Conservation (phyloP, 202 grass and related monocot genomes). For the Tripidium arundinaceum region DNA sequence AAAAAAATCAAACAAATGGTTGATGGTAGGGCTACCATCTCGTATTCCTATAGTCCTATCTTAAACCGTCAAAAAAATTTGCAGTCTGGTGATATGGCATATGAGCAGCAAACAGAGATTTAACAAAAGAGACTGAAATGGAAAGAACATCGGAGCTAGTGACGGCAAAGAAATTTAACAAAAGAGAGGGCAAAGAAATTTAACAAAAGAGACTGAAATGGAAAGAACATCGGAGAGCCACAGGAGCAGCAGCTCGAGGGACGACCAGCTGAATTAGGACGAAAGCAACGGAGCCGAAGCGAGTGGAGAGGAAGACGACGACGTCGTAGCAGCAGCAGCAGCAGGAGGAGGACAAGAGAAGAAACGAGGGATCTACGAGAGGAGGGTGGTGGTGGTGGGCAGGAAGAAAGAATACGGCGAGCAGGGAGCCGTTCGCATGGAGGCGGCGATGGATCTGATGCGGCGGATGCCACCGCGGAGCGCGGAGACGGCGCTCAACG, state of each 20-base stretch:
- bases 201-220: neutral
- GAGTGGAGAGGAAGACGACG: neutral
- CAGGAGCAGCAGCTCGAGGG: neutral
- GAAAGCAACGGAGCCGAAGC: no score
- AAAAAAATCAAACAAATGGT: no score
- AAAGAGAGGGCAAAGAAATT: neutral
- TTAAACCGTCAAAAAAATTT: no score
- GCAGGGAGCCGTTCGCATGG: constrained; percentile 42
- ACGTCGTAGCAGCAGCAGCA: neutral
- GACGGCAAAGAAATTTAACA: neutral
- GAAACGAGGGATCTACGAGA: neutral
- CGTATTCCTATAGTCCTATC: no score
- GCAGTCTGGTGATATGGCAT: no score
- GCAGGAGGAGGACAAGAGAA: neutral
- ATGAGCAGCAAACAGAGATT: no score
- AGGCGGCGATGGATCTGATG: constrained; percentile 98
- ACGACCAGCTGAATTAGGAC: neutral
- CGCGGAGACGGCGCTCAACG: constrained; percentile 84
- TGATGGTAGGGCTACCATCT: no score
- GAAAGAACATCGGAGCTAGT: no score
- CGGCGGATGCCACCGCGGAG: constrained; percentile 88
- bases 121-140: neutral
- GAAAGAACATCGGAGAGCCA: neutral
- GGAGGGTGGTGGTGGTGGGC: neutral
- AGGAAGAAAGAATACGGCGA: neutral